phyloP scores from a whole-genome alignment of 768 basidiomycete species.

The Boletus rubroflammeus region DNA sequence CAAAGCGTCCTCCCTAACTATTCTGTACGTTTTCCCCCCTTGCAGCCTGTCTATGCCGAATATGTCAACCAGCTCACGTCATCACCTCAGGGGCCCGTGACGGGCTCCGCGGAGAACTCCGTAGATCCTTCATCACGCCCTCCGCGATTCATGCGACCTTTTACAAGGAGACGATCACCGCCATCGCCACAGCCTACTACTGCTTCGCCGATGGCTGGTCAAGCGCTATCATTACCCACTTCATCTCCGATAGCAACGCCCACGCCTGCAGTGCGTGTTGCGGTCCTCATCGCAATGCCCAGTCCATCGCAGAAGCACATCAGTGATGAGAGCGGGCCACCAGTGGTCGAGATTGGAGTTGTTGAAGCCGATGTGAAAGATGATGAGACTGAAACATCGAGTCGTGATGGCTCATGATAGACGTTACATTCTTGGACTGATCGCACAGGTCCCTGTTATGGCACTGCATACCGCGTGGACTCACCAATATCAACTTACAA shows the following conservation, averaged over 20 bases:
- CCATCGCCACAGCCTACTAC: conserved; percentile 11
- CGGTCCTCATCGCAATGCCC: conserved; percentile 47
- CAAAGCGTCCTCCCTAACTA: not conserved
- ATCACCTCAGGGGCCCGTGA: not conserved
- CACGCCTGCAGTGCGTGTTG: conserved; percentile 33
- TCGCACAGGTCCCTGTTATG: not conserved
- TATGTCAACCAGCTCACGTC: conserved; percentile 14
- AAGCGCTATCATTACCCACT: not conserved
- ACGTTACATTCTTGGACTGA: conserved; percentile 1
- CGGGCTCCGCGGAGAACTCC: conserved; percentile 1
- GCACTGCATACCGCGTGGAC: conserved; percentile 4
- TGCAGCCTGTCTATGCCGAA: conserved; percentile 25
- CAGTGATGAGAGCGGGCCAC: conserved; percentile 25
- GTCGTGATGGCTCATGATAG: conserved; percentile 9
- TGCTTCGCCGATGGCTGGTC: conserved; percentile 1
- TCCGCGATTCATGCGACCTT: conserved; percentile 18
- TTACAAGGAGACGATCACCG: conserved; percentile 10
- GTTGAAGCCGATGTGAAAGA: conserved; percentile 16
- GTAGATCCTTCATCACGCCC: conserved; percentile 5
- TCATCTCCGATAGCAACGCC: conserved; percentile 6
- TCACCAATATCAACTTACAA: not conserved
- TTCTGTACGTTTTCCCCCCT: not conserved
- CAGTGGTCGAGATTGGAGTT: conserved; percentile 34
- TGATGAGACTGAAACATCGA: not conserved
- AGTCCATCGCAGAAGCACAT: not conserved